phyloP scores from a whole-genome alignment of 2,329 filamentous ascomycete genomes.

The Colletotrichum sp. region DNA sequence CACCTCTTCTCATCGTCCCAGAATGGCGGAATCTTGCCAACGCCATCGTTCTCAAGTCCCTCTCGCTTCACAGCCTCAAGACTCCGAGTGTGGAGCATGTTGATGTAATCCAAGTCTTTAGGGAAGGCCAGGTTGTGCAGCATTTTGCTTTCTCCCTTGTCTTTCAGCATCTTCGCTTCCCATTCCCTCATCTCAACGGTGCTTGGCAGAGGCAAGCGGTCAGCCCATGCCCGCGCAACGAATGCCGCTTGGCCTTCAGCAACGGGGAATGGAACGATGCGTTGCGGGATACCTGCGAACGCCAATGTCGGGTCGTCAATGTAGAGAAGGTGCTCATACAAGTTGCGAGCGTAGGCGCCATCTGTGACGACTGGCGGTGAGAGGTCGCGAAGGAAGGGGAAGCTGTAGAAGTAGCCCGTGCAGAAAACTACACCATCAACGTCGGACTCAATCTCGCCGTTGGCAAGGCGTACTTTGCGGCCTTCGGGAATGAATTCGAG shows the following conservation, averaged over 20 bases:
- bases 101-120: slow-evolving; percentile 65
- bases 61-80: slow-evolving; percentile 34
- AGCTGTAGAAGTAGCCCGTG: slow-evolving; percentile 88
- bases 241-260: slow-evolving; percentile 73
- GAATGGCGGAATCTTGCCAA: slow-evolving; percentile 41
- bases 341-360: slow-evolving; percentile 62
- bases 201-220: slow-evolving; percentile 61
- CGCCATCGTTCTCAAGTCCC: slow-evolving; percentile 39
- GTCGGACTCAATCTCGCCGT: slow-evolving; percentile 67
- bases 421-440: slow-evolving; percentile 85
- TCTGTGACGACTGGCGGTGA: slow-evolving; percentile 58
- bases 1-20: slow-evolving; percentile 45
- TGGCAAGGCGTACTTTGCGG: slow-evolving; percentile 62
- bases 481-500: slow-evolving; percentile 48
- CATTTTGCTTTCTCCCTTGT: slow-evolving; percentile 45
- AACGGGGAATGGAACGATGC: slow-evolving; percentile 75
- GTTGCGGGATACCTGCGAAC: slow-evolving; percentile 69
- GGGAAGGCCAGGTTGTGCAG: slow-evolving; percentile 52
- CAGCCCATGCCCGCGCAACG: slow-evolving; percentile 70
- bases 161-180: slow-evolving; percentile 59
- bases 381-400: slow-evolving; percentile 69
- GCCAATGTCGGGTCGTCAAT: slow-evolving; percentile 68
- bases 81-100: slow-evolving; percentile 57
- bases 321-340: slow-evolving; percentile 75
- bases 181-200: slow-evolving; percentile 63